These are phyloP conservation scores for Labyrinthula sp. DNA, from an alignment of 352 stramenopile species.

Conservation along the genomic window DNA sequence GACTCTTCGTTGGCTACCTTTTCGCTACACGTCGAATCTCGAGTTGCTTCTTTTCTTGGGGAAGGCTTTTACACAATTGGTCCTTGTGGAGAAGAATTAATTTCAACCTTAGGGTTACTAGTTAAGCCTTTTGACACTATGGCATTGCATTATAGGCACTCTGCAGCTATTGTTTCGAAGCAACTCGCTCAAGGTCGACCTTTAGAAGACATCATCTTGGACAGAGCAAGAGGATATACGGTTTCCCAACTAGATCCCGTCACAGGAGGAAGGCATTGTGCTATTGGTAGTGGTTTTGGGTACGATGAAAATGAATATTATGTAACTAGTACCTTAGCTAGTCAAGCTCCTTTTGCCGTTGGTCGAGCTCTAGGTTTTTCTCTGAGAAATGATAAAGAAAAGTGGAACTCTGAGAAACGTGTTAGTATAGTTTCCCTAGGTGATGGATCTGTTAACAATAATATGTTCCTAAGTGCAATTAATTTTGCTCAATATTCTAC, in stretches of 20 bases:
- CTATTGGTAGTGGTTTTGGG: constrained; percentile 39
- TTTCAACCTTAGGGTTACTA: constrained; percentile 35
- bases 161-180: constrained; percentile 38
- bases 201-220: constrained; percentile 41
- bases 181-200: constrained; percentile 7
- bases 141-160: constrained; percentile 50
- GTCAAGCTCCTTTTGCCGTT: constrained; percentile 45
- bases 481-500: constrained; percentile 44
- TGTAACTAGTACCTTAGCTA: constrained; percentile 45
- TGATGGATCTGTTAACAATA: constrained; percentile 51
- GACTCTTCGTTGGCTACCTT: constrained; percentile 43
- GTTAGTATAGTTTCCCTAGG: constrained; percentile 46
- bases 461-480: constrained; percentile 45
- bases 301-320: constrained; percentile 36
- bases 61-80: constrained; percentile 52
- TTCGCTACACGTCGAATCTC: constrained; percentile 43
- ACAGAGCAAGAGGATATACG: constrained; percentile 42
- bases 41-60: constrained; percentile 42
- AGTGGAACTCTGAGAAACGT: not conserved
- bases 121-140: constrained; percentile 36
- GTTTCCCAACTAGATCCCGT: constrained; percentile 45
- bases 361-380: constrained; percentile 44
- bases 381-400: constrained; percentile 23
- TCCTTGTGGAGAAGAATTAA: constrained; percentile 45
- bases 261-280: constrained; percentile 46